These are phyloP conservation scores for Erodium moschatum DNA, from an alignment of 441 rosid species.

Conservation along the genomic window DNA sequence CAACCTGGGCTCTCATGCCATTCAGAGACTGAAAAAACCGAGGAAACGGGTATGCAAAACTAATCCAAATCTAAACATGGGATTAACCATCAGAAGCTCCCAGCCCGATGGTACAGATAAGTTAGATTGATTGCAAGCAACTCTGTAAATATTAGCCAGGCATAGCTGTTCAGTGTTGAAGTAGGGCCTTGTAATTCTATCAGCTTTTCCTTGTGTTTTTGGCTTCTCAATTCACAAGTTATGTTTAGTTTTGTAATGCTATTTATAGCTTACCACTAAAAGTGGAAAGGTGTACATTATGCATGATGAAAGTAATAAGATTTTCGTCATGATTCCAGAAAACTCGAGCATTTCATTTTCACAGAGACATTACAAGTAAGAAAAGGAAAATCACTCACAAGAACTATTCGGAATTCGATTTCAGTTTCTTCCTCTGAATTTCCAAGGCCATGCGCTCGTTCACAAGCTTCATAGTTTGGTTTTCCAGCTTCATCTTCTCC, in stretches of 20 bases:
- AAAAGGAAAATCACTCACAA: background rate
- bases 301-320: background rate
- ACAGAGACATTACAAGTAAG: background rate
- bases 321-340: background rate
- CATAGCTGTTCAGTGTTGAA: too few species aligned
- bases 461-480: conserved; percentile 27
- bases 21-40: conserved; percentile 38
- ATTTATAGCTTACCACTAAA: background rate
- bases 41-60: conserved; percentile 40
- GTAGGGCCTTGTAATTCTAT: too few species aligned
- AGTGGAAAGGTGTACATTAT: too few species aligned
- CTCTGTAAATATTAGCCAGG: conserved; percentile 6
- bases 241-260: background rate
- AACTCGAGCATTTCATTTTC: background rate
- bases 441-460: conserved; percentile 21
- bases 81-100: conserved; percentile 16
- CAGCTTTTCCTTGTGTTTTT: too few species aligned
- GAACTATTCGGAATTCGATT: background rate
- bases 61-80: conserved; percentile 29
- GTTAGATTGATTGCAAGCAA: conserved; percentile 16
- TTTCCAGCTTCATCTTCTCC: conserved; percentile 29
- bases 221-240: background rate
- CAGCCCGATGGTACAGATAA: conserved; percentile 22
- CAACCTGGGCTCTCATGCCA: conserved; percentile 43
- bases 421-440: conserved; percentile 19